Percentiles rank a stretch among this genome's conserved stretches.
These are phyloP conservation scores for Mycena vulgaris DNA, from an alignment of 768 basidiomycete species.

Conservation along the genomic window DNA sequence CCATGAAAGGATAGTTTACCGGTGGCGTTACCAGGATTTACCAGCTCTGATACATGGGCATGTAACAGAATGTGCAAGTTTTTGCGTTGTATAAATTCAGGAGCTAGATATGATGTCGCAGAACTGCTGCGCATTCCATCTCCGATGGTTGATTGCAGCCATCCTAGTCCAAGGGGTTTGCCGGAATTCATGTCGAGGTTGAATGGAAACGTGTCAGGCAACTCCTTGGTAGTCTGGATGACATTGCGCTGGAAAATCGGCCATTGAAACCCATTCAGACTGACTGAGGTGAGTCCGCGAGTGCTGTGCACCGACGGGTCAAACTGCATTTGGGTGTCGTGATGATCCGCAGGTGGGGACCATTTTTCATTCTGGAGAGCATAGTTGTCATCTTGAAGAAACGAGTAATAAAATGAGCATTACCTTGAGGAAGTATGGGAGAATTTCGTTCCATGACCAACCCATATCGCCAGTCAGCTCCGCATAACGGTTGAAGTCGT, in stretches of 20 bases:
- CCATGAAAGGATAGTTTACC: no score
- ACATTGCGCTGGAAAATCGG: constrained; percentile 46
- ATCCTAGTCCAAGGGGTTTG: constrained; percentile 47
- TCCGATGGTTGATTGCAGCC: constrained; percentile 45
- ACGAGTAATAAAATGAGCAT: background rate
- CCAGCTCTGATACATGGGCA: no score
- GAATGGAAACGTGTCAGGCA: constrained; percentile 47
- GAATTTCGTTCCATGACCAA: constrained; percentile 54
- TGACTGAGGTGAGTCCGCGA: constrained; percentile 49
- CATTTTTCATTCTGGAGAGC: constrained; percentile 53
- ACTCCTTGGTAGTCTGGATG: constrained; percentile 48
- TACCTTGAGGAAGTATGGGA: constrained; percentile 50
- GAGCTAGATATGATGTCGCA: constrained; percentile 49
- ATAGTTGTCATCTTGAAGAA: background rate
- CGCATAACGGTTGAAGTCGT: constrained; percentile 51
- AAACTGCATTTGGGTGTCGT: constrained; percentile 56
- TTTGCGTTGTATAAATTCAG: constrained; percentile 39
- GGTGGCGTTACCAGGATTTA: no score
- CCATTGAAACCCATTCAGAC: constrained; percentile 48
- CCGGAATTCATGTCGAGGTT: constrained; percentile 50
- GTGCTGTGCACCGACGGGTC: constrained; percentile 55
- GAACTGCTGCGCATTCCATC: no score
- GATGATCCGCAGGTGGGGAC: constrained; percentile 53
- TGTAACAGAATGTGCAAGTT: constrained; percentile 51
- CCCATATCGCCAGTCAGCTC: constrained; percentile 49